Base-by-base conservation (phyloP, 768 basidiomycete species). In the Collybia sordida region DNA sequence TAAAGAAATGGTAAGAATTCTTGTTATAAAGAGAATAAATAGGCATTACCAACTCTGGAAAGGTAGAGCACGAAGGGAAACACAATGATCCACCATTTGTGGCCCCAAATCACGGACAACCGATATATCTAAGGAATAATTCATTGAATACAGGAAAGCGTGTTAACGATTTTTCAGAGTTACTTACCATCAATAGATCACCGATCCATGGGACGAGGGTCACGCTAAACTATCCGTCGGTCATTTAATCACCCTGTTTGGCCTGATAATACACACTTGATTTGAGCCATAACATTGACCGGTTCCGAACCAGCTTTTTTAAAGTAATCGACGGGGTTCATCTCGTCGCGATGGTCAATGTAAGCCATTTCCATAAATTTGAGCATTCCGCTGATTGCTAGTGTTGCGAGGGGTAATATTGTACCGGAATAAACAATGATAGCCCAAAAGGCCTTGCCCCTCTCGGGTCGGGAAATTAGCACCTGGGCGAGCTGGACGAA, bases 191-290 rank as follows among this genome's bases (percentile, higher is more conserved):
- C 42, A 61, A 41, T 6, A 61, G 27, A 44, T 61, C 57, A 4
- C 59, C 57, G 15, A 61, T 45, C 59, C 59, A 61, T 14, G 59
- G 55, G 9, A 61, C 42, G 18, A 59, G 39, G 5, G 55, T 55
- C 4, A 40, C 44, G n/a, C 59, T 61, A 23, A 4, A 34, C 31
- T 25, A 14, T 23, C 5, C 15, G 1, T 28, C 21, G 45, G 24
- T 21, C 4, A 18, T 3, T 43, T 7, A 25, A 45, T 28, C 23
- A 38, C 15, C 1, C 2, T 36, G 1, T 6, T 17, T 0, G 28
- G 23, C 12, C 1, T 21, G n/a, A 22, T 37, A 24, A 17, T 19
- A 43, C 55, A 19, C 19, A 58, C 59, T 57, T 48, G 11, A 55
- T 42, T 54, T 59, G 59, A 18, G 55, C 52, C 59, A 61, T 56